Evolutionary conservation across 2,329 filamentous ascomycete genomes (phyloP), one percentile per base, ranked within the genome.

Genomic region (Thielaviopsis punctulata): DNA sequence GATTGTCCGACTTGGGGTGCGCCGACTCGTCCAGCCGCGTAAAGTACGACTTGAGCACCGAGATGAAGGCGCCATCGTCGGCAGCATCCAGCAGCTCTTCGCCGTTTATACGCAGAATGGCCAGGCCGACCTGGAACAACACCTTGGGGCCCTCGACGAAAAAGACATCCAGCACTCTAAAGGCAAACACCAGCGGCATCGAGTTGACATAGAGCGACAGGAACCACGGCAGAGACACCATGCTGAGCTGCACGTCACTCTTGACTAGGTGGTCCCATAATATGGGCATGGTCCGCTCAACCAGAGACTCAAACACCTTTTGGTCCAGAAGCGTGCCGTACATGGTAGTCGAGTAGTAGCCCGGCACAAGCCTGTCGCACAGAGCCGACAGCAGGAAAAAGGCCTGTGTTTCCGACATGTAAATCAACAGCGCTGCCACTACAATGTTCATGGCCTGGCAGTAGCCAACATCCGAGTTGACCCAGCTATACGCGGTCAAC

Each of bases 401-500:
- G 1, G 92, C 92, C 67, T 98, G 92, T 0, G 84, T 68, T 67
- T 98, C 92, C 8, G 89, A 96, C 80, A 94, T 94, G 71, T 96
- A 96, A 72, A 98, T 98, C 60, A 98, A 75, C 54, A 98, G 71
- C n/a, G 92, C 92, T 18, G 92, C 92, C 52, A 95, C 90, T 30
- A 98, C 92, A 59, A 98, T 98, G 66, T 98, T 98, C 92, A 98
- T 98, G 56, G 92, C 92, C 68, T 98, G 92, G 65, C 92, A 98
- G 67, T 98, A 98, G 58, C 92, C 92, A 52, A 98, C 89, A 58
- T 95, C 88, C 51, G 86, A 77, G 61, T 98, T 92, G 48, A 83
- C 86, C 92, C 92, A 98, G 68, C 89, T 95, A 69, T 98, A 98
- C 4, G 92, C 92, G 1, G 90, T 96, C 52, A 98, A 73, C 36